Evolutionary conservation across 2,329 filamentous ascomycete species (phyloP), one percentile per base, ranked within the genome.

Genomic region (Verticillium tricorpus): DNA sequence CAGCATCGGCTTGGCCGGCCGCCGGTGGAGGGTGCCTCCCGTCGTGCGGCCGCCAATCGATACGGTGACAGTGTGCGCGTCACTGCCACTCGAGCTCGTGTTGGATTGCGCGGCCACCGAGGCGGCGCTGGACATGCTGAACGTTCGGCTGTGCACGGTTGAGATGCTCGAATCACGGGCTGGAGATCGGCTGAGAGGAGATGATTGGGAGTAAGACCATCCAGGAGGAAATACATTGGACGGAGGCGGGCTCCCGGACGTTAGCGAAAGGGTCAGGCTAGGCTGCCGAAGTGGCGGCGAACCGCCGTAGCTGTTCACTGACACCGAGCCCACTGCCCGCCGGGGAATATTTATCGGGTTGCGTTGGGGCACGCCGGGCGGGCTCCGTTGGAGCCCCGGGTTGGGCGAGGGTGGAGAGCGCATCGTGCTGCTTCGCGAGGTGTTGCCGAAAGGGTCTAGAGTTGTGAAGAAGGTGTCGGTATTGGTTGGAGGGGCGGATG

Each of bases 1-100:
- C 5, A 76, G 68, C 69, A 74, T 69, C 1, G 74, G 74, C 40
- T 73, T 73, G 15, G 68, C 61, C 1, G 74, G 74, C 9, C 67
- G 66, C 25, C 65, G 67, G 40, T 74, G 72, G 5, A 76, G 62
- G 8, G 69, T 66, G 2, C 71, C 74, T 22, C 45, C 45, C 1
- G 70, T 72, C 5, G 68, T 67, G 28, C 66, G 66, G 2, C 67
- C 67, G 14, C 68, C 73, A 8, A 60, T 61, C 28, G 58, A 60
- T 2, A 65, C 60, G 1, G 62, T 67, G 9, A 65, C 58, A 2
- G 65, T 66, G 19, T 62, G 65, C 11, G 66, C 57, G 7, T 64
- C 63, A 37, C 62, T 64, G 19, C 60, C 57, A 22, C 61, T 64
- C 8, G 64, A 61, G 56, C 64, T 65, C 35, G 58, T 58, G 59